These are phyloP conservation scores for Paecilomyces dactylethromorphus DNA, from an alignment of 2,329 filamentous ascomycete genomes.

Conservation along the genomic window DNA sequence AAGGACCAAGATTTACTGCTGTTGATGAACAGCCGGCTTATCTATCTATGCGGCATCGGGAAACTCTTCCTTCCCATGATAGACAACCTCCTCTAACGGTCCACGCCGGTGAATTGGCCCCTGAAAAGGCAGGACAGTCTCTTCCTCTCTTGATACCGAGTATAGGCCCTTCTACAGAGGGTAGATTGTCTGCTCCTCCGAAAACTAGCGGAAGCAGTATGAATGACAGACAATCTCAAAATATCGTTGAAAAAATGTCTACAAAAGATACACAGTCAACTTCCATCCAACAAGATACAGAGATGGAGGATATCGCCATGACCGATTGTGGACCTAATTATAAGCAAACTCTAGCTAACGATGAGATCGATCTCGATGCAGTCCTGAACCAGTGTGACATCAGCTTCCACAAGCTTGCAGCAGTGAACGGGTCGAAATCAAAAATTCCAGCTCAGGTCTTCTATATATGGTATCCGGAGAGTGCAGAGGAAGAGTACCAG, in stretches of 20 bases:
- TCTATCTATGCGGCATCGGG: too few relatives aligned
- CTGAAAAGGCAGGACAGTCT: not conserved
- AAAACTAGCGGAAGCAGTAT: not conserved
- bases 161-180: too few relatives aligned
- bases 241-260: not conserved
- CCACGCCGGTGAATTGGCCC: not conserved
- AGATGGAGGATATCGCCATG: conserved; percentile 5
- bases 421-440: conserved; percentile 12
- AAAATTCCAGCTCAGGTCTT: conserved; percentile 17
- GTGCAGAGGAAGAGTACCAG: conserved; percentile 17
- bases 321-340: not conserved
- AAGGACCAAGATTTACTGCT: not conserved
- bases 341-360: not conserved
- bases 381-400: conserved; percentile 17
- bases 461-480: conserved; percentile 27
- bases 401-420: conserved; percentile 20
- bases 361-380: conserved; percentile 4
- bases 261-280: not conserved
- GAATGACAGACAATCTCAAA: not conserved
- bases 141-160: too few relatives aligned
- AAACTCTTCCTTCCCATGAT: not conserved
- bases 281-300: not conserved
- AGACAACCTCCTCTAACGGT: not conserved
- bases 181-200: too few relatives aligned
- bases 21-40: not conserved